Conservation (phyloP, 2,329 filamentous ascomycete genomes). For the Calonectria pteridis region DNA sequence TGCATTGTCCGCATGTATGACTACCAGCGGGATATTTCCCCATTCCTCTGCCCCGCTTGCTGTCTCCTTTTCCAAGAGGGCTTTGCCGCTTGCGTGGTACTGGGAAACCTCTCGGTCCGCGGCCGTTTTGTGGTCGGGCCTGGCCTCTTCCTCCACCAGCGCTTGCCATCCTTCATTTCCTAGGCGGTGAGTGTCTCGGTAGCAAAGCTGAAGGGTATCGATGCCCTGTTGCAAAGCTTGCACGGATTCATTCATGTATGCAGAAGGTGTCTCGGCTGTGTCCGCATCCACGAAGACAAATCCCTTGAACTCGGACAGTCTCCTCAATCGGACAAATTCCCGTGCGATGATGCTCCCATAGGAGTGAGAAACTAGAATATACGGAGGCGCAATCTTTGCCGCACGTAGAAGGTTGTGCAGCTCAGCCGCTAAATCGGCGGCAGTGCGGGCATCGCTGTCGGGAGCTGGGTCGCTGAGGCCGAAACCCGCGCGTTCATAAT, state of each 20-base stretch:
- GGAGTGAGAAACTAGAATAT: constrained; percentile 25
- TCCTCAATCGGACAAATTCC: constrained; percentile 25
- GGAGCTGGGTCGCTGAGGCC: constrained; percentile 24
- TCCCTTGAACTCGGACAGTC: constrained; percentile 26
- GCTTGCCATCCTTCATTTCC: neutral
- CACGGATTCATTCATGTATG: neutral
- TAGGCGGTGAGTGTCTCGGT: neutral
- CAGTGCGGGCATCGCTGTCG: neutral
- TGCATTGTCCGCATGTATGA: constrained; percentile 5
- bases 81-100: neutral
- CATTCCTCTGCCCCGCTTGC: neutral
- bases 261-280: neutral
- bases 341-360: constrained; percentile 5
- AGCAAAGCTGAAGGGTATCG: constrained; percentile 15
- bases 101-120: constrained; percentile 6
- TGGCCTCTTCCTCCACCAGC: neutral
- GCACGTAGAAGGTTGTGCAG: constrained; percentile 19
- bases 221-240: neutral
- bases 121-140: neutral
- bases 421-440: constrained; percentile 18
- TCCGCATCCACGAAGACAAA: constrained; percentile 31
- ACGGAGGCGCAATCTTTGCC: constrained; percentile 28
- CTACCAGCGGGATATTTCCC: constrained; percentile 8
- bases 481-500: constrained; percentile 29
- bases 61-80: neutral